phyloP scores from a whole-genome alignment of 176 grass and related monocot species.

The Eragrostis nindensis region DNA sequence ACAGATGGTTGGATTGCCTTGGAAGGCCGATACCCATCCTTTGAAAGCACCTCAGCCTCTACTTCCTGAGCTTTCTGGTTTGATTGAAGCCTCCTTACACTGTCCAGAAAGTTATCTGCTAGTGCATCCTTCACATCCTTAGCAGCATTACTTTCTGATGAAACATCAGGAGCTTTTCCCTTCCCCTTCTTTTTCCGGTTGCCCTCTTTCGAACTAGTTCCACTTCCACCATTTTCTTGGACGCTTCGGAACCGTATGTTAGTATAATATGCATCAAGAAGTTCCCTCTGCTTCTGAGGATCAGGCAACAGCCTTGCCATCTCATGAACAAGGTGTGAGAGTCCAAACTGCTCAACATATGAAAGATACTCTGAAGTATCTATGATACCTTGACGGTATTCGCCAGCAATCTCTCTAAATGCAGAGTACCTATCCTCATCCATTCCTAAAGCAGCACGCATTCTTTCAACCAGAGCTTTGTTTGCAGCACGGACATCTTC shows the following conservation, averaged over 20 bases:
- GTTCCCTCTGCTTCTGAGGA: constrained; percentile 71
- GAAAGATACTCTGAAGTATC: constrained; percentile 80
- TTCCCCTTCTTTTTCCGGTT: constrained; percentile 60
- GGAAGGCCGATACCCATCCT: constrained; percentile 77
- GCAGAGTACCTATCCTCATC: constrained; percentile 75
- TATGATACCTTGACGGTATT: constrained; percentile 80
- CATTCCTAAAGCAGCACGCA: constrained; percentile 65
- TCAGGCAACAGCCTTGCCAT: constrained; percentile 85
- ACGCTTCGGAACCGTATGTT: constrained; percentile 56
- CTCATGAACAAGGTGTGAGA: constrained; percentile 83
- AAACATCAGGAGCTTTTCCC: constrained; percentile 39
- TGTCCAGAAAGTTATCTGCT: constrained; percentile 62
- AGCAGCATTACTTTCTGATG: constrained; percentile 44
- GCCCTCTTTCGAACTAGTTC: constrained; percentile 41
- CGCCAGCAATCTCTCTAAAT: constrained; percentile 83
- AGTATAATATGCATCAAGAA: constrained; percentile 73
- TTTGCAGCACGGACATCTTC: constrained; percentile 69
- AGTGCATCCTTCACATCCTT: constrained; percentile 47
- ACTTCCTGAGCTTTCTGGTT: constrained; percentile 57
- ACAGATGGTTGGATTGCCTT: constrained; percentile 40
- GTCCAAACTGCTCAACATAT: constrained; percentile 92
- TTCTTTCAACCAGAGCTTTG: constrained; percentile 77
- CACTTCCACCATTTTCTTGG: constrained; percentile 45
- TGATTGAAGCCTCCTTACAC: constrained; percentile 65
- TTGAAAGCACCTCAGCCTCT: constrained; percentile 66